Evolutionary conservation across 2,329 filamentous ascomycete genomes (phyloP).

Genomic region (Cladosporium colombiae): DNA sequence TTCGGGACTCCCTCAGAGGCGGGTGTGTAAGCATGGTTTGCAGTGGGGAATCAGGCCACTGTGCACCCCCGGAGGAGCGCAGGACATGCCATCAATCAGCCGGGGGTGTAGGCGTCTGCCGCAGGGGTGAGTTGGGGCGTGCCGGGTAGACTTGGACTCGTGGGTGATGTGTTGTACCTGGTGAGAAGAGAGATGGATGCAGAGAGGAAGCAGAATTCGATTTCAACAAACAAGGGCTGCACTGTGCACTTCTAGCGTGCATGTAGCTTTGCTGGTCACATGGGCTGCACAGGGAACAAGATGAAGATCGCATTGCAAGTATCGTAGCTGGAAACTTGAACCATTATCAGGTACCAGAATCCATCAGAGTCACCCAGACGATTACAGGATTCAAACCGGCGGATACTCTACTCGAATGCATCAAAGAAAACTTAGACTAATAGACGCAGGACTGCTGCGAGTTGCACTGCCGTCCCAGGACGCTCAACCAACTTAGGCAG

Average conservation of each 20-base stretch:
- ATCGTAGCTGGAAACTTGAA: no score
- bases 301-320: no score
- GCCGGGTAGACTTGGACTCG: no score
- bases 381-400: no score
- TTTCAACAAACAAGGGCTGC: background rate
- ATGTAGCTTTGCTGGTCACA: no score
- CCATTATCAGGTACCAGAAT: background rate
- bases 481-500: background rate
- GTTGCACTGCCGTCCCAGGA: background rate
- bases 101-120: background rate
- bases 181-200: background rate
- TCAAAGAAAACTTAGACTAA: no score
- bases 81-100: background rate
- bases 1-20: background rate
- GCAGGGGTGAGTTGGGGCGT: background rate
- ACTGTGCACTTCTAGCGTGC: no score
- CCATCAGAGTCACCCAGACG: background rate
- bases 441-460: background rate
- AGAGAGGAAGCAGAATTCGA: background rate
- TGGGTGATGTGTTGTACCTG: no score
- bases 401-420: no score
- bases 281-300: no score
- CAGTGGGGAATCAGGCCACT: background rate
- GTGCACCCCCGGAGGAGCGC: background rate
- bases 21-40: background rate